Conservation (phyloP, 2,329 filamentous ascomycete species). For the Trichoderma polysporum region DNA sequence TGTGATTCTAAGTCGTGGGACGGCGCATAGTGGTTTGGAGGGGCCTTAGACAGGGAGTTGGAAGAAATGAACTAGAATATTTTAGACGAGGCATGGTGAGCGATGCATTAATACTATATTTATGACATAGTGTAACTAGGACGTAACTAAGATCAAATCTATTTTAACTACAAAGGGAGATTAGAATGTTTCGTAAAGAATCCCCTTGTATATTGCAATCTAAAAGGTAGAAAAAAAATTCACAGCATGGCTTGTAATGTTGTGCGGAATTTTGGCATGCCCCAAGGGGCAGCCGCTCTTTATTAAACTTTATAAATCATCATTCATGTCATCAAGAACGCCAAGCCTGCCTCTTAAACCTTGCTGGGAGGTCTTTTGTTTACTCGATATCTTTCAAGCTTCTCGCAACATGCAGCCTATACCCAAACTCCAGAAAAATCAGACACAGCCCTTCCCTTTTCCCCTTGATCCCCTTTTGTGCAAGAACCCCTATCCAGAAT, state of each 20-base stretch:
- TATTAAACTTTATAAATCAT: constrained; percentile 13
- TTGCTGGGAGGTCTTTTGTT: constrained; percentile 21
- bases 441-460: background rate
- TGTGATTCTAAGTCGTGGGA: constrained; percentile 56
- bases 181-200: background rate
- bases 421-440: constrained; percentile 24
- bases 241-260: constrained; percentile 8
- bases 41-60: background rate
- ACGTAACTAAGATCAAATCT: background rate
- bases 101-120: background rate
- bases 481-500: constrained; percentile 12
- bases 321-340: constrained; percentile 16
- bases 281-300: background rate
- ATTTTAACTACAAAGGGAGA: background rate
- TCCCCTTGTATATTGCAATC: background rate
- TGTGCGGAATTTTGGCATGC: constrained; percentile 12
- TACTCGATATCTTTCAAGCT: constrained; percentile 19
- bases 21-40: constrained; percentile 30
- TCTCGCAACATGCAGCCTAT: constrained; percentile 1
- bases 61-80: background rate
- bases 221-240: background rate
- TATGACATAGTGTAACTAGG: background rate
- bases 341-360: constrained; percentile 18
- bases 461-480: background rate
- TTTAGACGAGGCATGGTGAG: background rate